Conservation (phyloP, 2,329 filamentous ascomycete species). For the Fusarium xylarioides region DNA sequence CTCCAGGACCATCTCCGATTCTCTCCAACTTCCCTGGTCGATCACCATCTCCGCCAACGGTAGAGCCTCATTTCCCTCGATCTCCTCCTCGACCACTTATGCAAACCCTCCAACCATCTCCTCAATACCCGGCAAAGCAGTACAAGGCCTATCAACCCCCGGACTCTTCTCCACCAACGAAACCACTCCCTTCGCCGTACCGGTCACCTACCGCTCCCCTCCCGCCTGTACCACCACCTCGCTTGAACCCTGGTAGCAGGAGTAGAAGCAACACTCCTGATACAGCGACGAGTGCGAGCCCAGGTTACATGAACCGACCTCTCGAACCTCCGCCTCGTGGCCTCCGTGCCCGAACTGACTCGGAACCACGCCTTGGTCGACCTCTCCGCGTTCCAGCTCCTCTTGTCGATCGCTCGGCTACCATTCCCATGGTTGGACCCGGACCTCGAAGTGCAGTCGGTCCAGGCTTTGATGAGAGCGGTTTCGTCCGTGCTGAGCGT, state of each 20-base stretch:
- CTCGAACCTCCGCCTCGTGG: constrained; percentile 42
- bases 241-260: constrained; percentile 13
- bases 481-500: constrained; percentile 28
- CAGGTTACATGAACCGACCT: constrained; percentile 35
- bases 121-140: constrained; percentile 15
- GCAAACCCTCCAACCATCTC: constrained; percentile 6
- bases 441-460: constrained; percentile 38
- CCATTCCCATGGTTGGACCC: constrained; percentile 1
- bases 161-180: constrained; percentile 17
- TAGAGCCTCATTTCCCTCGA: constrained; percentile 2
- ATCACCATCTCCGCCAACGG: background rate
- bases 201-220: constrained; percentile 23
- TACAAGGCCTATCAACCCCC: constrained; percentile 32
- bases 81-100: background rate
- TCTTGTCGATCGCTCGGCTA: constrained; percentile 27
- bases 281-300: background rate
- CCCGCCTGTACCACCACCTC: constrained; percentile 23
- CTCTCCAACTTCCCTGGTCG: constrained; percentile 16
- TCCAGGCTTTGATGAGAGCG: constrained; percentile 33
- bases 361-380: constrained; percentile 35
- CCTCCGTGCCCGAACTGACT: constrained; percentile 41
- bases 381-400: constrained; percentile 39
- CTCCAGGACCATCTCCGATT: constrained; percentile 22
- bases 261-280: constrained; percentile 16
- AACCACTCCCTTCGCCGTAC: constrained; percentile 24